Conservation (phyloP, 208 protist species). For the Leishmania aethiopica region DNA sequence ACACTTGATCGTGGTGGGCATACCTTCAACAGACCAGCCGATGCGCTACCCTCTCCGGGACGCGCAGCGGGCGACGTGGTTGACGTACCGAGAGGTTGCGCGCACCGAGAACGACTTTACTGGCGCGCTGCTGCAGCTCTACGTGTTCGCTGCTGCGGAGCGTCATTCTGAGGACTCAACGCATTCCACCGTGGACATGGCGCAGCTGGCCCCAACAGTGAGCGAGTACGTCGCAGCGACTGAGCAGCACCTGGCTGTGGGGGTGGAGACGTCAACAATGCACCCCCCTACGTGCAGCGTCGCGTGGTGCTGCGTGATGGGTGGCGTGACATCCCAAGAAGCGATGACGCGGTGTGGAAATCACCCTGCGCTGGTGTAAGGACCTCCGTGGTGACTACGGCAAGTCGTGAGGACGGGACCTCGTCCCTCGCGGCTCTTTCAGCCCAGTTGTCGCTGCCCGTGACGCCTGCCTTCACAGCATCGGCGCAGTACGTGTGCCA, state of each 20-base stretch:
- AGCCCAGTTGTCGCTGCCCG: no score
- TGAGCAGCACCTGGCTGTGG: not conserved
- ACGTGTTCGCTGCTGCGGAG: constrained; percentile 18
- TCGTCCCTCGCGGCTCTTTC: no score
- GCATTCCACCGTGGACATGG: not conserved
- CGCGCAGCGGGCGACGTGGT: constrained; percentile 47
- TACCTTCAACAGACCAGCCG: constrained; percentile 39
- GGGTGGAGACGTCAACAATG: not conserved
- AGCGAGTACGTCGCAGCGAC: not conserved
- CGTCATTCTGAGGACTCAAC: not conserved
- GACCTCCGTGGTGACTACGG: not conserved
- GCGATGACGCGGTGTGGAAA: no score
- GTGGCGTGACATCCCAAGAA: not conserved
- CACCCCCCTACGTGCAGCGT: not conserved
- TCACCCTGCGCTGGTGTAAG: constrained; percentile 8
- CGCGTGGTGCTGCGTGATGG: not conserved
- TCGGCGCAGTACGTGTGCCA: no score
- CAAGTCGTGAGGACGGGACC: not conserved
- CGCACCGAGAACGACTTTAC: constrained; percentile 31
- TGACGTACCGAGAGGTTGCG: constrained; percentile 38
- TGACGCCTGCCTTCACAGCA: no score
- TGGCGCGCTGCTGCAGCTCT: constrained; percentile 35
- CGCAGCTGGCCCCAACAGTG: not conserved
- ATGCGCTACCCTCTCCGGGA: constrained; percentile 21
- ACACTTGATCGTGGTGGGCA: constrained; percentile 36